Evolutionary conservation across 1,284 basidiomycete genomes (phyloP).

Genomic region (Moniliophthora roreri): DNA sequence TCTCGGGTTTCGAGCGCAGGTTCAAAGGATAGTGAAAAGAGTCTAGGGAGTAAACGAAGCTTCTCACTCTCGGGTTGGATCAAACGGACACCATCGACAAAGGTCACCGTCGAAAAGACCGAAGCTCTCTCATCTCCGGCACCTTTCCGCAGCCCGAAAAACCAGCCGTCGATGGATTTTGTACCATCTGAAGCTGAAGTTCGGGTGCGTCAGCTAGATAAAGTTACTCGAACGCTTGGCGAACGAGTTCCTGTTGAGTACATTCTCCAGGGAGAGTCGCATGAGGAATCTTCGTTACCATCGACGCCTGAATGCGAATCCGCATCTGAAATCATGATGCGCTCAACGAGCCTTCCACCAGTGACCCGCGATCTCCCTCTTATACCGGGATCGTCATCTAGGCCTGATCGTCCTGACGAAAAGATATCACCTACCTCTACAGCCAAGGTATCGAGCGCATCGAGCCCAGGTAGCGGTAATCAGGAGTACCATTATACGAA

Average conservation of each 20-base stretch:
- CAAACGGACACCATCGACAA: background rate
- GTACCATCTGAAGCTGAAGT: background rate
- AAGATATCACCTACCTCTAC: background rate
- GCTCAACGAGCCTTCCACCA: background rate
- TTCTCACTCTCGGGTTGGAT: background rate
- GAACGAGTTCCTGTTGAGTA: slow-evolving; percentile 2
- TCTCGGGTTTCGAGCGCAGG: background rate
- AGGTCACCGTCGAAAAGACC: background rate
- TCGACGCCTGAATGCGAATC: background rate
- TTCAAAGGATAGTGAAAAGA: background rate
- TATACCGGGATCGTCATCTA: no score
- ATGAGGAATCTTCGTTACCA: background rate
- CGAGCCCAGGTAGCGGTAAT: background rate
- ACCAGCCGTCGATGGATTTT: background rate
- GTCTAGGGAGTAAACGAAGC: background rate
- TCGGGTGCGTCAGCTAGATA: background rate
- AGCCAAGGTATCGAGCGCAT: background rate
- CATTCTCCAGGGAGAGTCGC: background rate
- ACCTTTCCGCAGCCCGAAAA: background rate
- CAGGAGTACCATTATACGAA: background rate
- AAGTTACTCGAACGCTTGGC: background rate
- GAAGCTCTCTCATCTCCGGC: background rate
- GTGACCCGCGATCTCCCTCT: no score
- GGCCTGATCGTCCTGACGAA: background rate
- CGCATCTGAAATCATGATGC: background rate